phyloP scores from a whole-genome alignment of 2,329 filamentous ascomycete species.

The Hortaea sp. region DNA sequence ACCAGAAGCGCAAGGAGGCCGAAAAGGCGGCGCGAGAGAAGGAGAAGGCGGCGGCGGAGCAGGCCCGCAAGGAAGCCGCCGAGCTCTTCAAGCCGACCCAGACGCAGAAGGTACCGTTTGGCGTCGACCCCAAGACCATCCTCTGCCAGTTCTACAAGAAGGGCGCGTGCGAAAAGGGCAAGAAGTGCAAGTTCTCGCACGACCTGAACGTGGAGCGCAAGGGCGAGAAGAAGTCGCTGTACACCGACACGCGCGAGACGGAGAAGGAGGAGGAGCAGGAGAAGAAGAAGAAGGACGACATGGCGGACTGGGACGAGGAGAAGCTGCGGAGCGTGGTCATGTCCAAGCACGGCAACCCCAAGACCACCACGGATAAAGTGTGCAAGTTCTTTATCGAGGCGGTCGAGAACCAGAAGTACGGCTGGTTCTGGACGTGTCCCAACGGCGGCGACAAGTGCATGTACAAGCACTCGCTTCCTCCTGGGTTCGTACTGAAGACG shows the following conservation, averaged over 20 bases:
- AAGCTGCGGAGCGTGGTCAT: slow-evolving; percentile 83
- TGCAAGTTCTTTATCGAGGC: slow-evolving; percentile 98
- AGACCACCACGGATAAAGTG: slow-evolving; percentile 92
- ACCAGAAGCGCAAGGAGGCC: slow-evolving; percentile 71
- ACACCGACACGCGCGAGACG: slow-evolving; percentile 68
- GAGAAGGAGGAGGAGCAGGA: slow-evolving; percentile 63
- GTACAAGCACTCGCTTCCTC: slow-evolving; percentile 91
- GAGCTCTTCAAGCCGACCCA: slow-evolving; percentile 85
- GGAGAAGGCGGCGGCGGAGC: slow-evolving; percentile 85
- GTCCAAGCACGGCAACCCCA: slow-evolving; percentile 95
- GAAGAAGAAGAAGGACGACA: slow-evolving; percentile 77
- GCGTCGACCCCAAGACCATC: slow-evolving; percentile 95
- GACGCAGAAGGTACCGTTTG: slow-evolving; percentile 95
- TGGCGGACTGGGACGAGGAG: slow-evolving; percentile 95
- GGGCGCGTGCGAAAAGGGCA: slow-evolving; percentile 89
- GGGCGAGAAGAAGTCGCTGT: slow-evolving; percentile 82
- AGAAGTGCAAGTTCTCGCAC: slow-evolving; percentile 96
- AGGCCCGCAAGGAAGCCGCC: slow-evolving; percentile 68
- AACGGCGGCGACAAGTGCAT: slow-evolving; percentile 97
- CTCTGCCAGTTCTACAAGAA: slow-evolving; percentile 96
- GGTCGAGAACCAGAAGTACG: slow-evolving; percentile 96
- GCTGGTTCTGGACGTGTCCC: slow-evolving; percentile 98
- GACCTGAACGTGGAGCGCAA: slow-evolving; percentile 83
- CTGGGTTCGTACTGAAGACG: slow-evolving; percentile 93
- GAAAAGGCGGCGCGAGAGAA: slow-evolving; percentile 59